Conservation (phyloP, 768 basidiomycete species). For the Obba rivulosa region DNA sequence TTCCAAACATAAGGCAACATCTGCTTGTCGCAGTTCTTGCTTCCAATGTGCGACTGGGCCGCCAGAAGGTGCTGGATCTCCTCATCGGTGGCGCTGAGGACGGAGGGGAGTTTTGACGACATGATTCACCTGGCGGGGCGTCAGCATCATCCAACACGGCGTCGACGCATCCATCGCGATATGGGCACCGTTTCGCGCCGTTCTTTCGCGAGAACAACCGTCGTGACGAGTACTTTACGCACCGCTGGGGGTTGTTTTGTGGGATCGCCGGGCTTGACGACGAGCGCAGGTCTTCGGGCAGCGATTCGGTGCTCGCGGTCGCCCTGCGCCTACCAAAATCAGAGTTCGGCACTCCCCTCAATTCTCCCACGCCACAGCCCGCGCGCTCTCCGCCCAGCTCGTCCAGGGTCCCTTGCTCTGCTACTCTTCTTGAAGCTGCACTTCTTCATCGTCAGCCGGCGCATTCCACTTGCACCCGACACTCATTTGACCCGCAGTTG, state of each 20-base stretch:
- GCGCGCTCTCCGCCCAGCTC: neutral
- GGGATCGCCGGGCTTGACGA: conserved; percentile 36
- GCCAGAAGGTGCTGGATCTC: conserved; percentile 94
- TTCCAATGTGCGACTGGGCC: conserved; percentile 95
- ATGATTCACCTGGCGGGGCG: conserved; percentile 28
- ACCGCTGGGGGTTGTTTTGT: conserved; percentile 35
- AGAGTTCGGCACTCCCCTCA: conserved; percentile 9
- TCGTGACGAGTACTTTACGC: conserved; percentile 23
- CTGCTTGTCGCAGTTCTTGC: conserved; percentile 99
- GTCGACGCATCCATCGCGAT: conserved; percentile 31
- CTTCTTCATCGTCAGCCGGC: no score
- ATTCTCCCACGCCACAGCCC: conserved; percentile 8
- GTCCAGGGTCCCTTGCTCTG: no score
- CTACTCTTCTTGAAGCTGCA: no score
- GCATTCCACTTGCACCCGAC: no score
- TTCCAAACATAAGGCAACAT: conserved; percentile 99
- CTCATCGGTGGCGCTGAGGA: conserved; percentile 92
- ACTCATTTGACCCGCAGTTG: no score
- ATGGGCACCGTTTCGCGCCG: conserved; percentile 14
- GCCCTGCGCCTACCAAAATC: conserved; percentile 7
- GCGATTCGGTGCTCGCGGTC: conserved; percentile 12
- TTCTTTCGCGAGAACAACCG: conserved; percentile 20
- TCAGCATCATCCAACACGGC: conserved; percentile 31
- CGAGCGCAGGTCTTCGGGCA: conserved; percentile 30
- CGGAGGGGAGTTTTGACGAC: conserved; percentile 91